Evolutionary conservation across 106 monocot species (phyloP).

Genomic region (Apostasia shenzhenica): DNA sequence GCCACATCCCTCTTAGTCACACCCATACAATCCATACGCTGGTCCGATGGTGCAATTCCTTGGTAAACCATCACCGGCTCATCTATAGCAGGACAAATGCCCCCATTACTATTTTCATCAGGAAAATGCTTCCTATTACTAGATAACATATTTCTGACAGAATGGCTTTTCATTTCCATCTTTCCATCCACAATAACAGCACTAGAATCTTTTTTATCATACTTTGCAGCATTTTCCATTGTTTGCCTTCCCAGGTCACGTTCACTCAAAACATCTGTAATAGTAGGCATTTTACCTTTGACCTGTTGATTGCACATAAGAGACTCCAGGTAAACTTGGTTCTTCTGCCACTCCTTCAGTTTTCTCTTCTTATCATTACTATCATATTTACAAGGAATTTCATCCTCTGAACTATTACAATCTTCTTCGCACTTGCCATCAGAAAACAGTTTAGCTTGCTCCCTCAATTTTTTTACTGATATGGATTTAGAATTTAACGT

Average conservation of each 20-base stretch:
- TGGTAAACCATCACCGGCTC: constrained; percentile 8
- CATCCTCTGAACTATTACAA: constrained; percentile 9
- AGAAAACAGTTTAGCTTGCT: constrained; percentile 9
- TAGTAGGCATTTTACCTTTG: constrained; percentile 4
- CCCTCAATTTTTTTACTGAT: constrained; percentile 22
- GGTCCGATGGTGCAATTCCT: constrained; percentile 1
- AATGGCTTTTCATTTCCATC: constrained; percentile 9
- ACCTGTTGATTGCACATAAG: not conserved
- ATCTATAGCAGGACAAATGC: constrained; percentile 11
- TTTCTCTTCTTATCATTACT: constrained; percentile 40
- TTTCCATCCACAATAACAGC: constrained; percentile 12
- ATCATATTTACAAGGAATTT: constrained; percentile 21
- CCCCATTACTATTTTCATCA: constrained; percentile 12
- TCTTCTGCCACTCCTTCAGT: constrained; percentile 40
- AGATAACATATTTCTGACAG: constrained; percentile 11
- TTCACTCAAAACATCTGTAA: constrained; percentile 33
- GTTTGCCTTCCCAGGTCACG: constrained; percentile 34
- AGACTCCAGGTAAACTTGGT: constrained; percentile 15
- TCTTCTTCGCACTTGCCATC: constrained; percentile 28
- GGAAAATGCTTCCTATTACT: constrained; percentile 12
- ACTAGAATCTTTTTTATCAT: constrained; percentile 14
- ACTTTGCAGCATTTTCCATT: constrained; percentile 21
- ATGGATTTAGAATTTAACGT: constrained; percentile 21
- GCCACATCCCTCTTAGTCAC: constrained; percentile 23
- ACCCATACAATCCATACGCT: constrained; percentile 13